Evolutionary conservation across 306 rosid species (phyloP), one percentile per base, ranked within the genome.

Genomic region (Begonia peltatifolia): DNA sequence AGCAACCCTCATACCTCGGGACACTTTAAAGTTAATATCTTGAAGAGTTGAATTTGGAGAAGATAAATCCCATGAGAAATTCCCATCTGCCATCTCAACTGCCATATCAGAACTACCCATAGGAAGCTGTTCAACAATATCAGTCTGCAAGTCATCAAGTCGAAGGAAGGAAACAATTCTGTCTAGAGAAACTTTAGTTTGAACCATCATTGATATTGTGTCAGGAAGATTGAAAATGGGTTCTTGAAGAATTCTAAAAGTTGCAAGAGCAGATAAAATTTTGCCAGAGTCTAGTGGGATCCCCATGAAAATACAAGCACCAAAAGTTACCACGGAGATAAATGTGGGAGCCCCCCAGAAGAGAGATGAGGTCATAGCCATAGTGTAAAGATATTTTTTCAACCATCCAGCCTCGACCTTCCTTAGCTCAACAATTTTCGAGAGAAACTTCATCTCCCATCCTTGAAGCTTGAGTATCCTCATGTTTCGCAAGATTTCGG

Each of bases 391-490:
- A 68, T 52, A 79, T 57, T 77, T 88, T 59, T 74, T 76, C 25
- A 88, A 62, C 89, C 89, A 88, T 12, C 62, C 70, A 14, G 70
- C 62, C 78, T 88, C 93, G 6, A n/a, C 55, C 47, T 70, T 66
- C 72, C 97, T 74, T 11, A 82, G 59, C 30, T 69, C 72, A 18
- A 63, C 20, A 56, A 88, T 70, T 69, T 76, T 88, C 1, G 93
- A 68, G 93, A 68, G 66, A 71, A 84, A 88, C 78, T 84, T 88
- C 76, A 88, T 84, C 59, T 88, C 95, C 97, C 95, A 88, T 36
- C 79, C 93, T 59, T 84, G 97, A 16, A 88, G 75, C 69, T 88
- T 88, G 20, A 88, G 89, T 68, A 79, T 82, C 76, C 83, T 76
- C 95, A 84, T 82, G 71, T 77, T 88, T 75, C 72, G 77, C 38